Conservation (phyloP, 2,329 filamentous ascomycete species). For the Colletotrichum eleusines region DNA sequence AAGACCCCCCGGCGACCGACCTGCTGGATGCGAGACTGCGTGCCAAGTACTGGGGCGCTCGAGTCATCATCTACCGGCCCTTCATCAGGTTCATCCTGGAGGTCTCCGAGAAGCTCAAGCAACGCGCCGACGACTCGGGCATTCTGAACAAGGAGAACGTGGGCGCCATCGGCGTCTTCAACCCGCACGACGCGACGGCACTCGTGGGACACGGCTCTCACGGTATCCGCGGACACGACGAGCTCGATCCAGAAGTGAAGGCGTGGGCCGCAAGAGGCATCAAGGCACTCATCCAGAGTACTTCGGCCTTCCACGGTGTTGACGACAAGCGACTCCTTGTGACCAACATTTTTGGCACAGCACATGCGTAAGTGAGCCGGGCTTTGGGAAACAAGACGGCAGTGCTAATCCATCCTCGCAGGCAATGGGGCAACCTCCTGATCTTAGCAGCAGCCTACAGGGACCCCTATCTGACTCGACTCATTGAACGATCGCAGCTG, state of each 20-base stretch:
- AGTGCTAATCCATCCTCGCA: slow-evolving; percentile 51
- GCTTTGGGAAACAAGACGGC: neutral
- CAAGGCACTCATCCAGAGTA: slow-evolving; percentile 84
- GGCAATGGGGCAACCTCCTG: slow-evolving; percentile 96
- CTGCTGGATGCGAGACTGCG: slow-evolving; percentile 87
- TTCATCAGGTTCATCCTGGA: slow-evolving; percentile 72
- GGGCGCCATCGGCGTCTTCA: slow-evolving; percentile 51
- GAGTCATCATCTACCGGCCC: slow-evolving; percentile 89
- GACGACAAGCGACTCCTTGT: slow-evolving; percentile 79
- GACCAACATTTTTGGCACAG: slow-evolving; percentile 96
- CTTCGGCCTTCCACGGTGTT: slow-evolving; percentile 80
- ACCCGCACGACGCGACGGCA: slow-evolving; percentile 17
- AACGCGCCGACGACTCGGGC: slow-evolving; percentile 33
- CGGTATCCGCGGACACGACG: slow-evolving; percentile 46
- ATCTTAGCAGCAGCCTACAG: slow-evolving; percentile 86
- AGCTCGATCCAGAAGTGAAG: slow-evolving; percentile 44
- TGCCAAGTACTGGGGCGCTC: slow-evolving; percentile 94
- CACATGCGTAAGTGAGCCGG: slow-evolving; percentile 83
- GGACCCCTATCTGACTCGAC: slow-evolving; percentile 70
- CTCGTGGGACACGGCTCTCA: slow-evolving; percentile 11
- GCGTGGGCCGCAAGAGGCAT: slow-evolving; percentile 72
- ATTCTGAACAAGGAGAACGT: slow-evolving; percentile 48
- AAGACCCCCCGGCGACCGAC: slow-evolving; percentile 77
- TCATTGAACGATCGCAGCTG: slow-evolving; percentile 69
- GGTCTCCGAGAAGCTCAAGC: slow-evolving; percentile 54